phyloP scores from a whole-genome alignment of 495 filamentous ascomycete species.

The Letharia lupina region DNA sequence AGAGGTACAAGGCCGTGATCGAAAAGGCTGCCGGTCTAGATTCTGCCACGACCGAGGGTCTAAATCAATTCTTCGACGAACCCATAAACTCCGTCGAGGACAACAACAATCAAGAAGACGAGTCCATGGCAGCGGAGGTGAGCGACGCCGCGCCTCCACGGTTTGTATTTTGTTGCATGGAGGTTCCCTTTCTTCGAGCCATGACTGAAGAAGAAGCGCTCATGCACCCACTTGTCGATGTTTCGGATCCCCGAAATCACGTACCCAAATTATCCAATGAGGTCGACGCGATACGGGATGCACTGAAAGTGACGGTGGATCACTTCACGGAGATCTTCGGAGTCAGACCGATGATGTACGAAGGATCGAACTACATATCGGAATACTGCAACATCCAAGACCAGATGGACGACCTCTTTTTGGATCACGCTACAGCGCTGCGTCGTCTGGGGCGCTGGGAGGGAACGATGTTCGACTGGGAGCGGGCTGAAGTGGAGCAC shows the following conservation, averaged over 20 bases:
- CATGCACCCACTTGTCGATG: not conserved
- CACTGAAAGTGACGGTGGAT: not conserved
- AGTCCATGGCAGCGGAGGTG: not conserved
- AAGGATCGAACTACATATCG: not conserved
- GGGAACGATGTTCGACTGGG: not conserved
- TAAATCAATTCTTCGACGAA: not conserved
- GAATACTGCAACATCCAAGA: constrained; percentile 3
- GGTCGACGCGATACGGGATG: not conserved
- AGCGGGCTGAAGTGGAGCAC: not conserved
- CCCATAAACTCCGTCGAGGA: not conserved
- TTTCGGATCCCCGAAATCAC: not conserved
- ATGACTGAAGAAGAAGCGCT: not conserved
- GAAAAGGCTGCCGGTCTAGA: not conserved
- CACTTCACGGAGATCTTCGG: not conserved
- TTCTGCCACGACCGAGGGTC: not conserved
- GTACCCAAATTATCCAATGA: not conserved
- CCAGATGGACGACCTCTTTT: not conserved
- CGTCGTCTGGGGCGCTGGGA: not conserved
- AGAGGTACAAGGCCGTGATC: not conserved
- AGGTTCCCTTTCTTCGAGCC: not conserved
- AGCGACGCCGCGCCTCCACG: not conserved
- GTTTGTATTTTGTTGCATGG: not conserved
- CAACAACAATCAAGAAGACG: not conserved
- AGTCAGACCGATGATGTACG: not conserved
- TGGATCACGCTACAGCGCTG: not conserved